Evolutionary conservation across 1,284 basidiomycete species (phyloP), one percentile per base, ranked within the genome.

Genomic region (Gomphus bonarii): DNA sequence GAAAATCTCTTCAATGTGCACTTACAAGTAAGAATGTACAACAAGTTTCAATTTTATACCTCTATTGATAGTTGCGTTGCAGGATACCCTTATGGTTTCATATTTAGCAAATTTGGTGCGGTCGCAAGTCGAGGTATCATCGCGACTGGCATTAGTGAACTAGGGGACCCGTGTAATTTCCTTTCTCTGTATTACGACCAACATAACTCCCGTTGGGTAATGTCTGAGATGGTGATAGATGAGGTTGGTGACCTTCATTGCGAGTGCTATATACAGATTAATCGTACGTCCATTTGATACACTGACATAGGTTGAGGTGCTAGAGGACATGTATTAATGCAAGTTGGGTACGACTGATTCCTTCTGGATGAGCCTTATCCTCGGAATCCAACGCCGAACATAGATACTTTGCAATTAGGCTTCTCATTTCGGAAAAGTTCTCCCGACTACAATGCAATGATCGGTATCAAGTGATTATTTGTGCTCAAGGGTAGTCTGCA

Each of bases 51-150:
- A 42, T 9, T 54, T 18, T 56, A 54, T 35, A 68, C 46, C n/a
- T 52, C 25, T 48, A 44, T 35, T 47, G n/a, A 20, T 42, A 14
- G 38, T 55, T 31, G 36, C 51, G 52, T 53, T 63, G 40, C 75
- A 97, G 84, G 93, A 97, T 69, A 91, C 87, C 18, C 76, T 97
- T 62, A 95, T 95, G 85, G 84, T 98, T 57, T 91, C 91, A 47
- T 99, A 98, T 75, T 79, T 99, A 63, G 88, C 93, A 49, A 97
- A 93, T 71, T 80, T 99, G 62, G 88, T 98, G 56, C 83, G 93
- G 63, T 87, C 91, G 60, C 95, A 99, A 75, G 90, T 92, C 56
- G 95, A 98, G 72, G 84, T 98, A 44, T 91, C 93, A 3, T 83
- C 91, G 48, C 81, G 95, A 64, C 76, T 99, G 67, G 88, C 91